Evolutionary conservation across 2,329 filamentous ascomycete genomes (phyloP).

Genomic region (Boeremia exigua): DNA sequence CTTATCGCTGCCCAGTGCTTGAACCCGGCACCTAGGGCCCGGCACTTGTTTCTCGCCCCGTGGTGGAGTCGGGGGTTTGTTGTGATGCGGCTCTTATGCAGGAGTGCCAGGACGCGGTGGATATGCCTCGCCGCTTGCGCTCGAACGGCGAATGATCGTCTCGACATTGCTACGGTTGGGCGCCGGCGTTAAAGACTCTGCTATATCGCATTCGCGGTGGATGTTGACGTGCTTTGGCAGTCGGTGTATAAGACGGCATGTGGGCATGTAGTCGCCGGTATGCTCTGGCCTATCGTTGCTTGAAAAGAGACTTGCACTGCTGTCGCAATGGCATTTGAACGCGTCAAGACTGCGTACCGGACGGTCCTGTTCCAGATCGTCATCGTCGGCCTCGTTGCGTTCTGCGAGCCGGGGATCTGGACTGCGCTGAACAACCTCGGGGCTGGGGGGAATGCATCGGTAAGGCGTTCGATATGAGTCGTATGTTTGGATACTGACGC

Average conservation of each 20-base stretch:
- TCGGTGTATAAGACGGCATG: background rate
- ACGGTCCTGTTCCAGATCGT: slow-evolving; percentile 5
- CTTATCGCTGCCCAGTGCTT: too few species aligned
- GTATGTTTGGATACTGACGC: background rate
- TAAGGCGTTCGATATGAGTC: background rate
- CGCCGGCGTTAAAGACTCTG: background rate
- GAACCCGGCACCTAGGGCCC: too few species aligned
- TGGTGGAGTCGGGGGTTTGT: background rate
- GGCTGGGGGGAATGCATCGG: slow-evolving; percentile 2
- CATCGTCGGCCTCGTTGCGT: slow-evolving; percentile 3
- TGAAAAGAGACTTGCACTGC: background rate
- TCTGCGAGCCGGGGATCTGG: slow-evolving; percentile 5
- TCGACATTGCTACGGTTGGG: background rate
- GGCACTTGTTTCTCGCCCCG: background rate
- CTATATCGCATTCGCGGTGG: background rate
- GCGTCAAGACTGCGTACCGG: background rate
- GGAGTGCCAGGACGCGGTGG: slow-evolving; percentile 1
- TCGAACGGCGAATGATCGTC: background rate
- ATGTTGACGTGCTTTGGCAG: slow-evolving; percentile 2
- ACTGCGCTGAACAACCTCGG: slow-evolving; percentile 7
- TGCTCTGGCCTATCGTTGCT: background rate
- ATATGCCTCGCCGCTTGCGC: background rate
- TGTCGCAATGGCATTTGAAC: background rate
- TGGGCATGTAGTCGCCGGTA: too few species aligned
- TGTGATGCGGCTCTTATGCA: background rate